phyloP scores from a whole-genome alignment of 2,329 filamentous ascomycete species.

The Cadophora gregata region DNA sequence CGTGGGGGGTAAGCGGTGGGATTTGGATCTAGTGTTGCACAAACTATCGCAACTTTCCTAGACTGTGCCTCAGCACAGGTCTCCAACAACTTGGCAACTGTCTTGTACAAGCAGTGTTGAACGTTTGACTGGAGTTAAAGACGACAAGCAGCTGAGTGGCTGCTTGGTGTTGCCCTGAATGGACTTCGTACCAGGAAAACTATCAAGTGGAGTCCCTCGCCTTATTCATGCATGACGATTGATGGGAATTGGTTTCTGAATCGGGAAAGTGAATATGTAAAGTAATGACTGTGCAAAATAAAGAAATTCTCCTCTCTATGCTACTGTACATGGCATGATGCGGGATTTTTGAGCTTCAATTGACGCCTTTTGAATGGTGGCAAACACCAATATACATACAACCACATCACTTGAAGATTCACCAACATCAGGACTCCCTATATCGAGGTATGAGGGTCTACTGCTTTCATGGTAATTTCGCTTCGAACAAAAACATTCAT shows the following conservation, averaged over 20 bases:
- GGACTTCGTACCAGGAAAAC: not conserved
- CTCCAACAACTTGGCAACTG: not conserved
- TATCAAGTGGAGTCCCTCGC: not conserved
- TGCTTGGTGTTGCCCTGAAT: not conserved
- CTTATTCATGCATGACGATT: not conserved
- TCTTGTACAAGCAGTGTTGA: not conserved
- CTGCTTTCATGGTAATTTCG: too few species aligned
- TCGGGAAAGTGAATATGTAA: too few species aligned
- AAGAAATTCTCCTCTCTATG: too few species aligned
- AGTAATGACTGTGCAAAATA: too few species aligned
- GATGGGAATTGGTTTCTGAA: not conserved
- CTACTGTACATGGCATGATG: too few species aligned
- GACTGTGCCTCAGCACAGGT: constrained; percentile 2
- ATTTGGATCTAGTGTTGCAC: not conserved
- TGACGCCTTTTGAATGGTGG: too few species aligned
- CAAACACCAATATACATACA: too few species aligned
- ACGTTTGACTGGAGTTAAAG: not conserved
- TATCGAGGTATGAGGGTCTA: too few species aligned
- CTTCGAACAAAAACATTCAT: too few species aligned
- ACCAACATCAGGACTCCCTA: not conserved
- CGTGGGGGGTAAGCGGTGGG: not conserved
- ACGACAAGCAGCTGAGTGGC: not conserved
- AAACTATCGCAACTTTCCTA: not conserved
- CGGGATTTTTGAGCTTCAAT: too few species aligned
- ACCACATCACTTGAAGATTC: not conserved